A percentile compares a stretch with the other conserved stretches of the same genome.
Conservation (phyloP, 257 asterid genomes). For the Solanum paucissectum region DNA sequence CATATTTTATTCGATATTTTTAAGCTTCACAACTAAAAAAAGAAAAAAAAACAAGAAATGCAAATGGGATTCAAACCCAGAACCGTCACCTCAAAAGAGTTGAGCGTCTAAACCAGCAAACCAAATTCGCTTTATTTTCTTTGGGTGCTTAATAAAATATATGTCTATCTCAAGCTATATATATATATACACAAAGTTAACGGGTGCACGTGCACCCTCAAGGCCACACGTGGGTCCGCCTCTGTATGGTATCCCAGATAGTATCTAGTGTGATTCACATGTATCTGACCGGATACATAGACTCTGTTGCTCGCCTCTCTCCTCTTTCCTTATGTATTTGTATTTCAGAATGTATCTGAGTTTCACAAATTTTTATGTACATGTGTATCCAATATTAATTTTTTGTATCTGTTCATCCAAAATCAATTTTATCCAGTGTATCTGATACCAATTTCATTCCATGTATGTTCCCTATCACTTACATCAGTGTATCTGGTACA, state of each 20-base stretch:
- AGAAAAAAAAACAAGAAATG: neutral
- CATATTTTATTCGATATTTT: too few relatives aligned
- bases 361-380: neutral
- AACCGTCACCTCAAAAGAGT: neutral
- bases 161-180: neutral
- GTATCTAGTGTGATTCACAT: neutral
- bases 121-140: neutral
- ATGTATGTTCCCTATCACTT: too few relatives aligned
- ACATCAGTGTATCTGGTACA: too few relatives aligned
- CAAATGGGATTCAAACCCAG: neutral
- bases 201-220: neutral
- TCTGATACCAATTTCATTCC: neutral
- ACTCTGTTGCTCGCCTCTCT: neutral
- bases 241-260: too few relatives aligned
- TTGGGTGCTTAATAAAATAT: neutral
- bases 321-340: too few relatives aligned
- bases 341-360: neutral
- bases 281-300: too few relatives aligned
- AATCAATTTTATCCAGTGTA: neutral
- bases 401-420: neutral
- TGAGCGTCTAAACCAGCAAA: neutral
- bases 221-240: neutral
- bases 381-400: neutral
- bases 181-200: neutral
- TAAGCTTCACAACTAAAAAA: neutral